Base-by-base conservation (phyloP, 75 land plant genomes). In the Chamaecyparis obtusa region DNA sequence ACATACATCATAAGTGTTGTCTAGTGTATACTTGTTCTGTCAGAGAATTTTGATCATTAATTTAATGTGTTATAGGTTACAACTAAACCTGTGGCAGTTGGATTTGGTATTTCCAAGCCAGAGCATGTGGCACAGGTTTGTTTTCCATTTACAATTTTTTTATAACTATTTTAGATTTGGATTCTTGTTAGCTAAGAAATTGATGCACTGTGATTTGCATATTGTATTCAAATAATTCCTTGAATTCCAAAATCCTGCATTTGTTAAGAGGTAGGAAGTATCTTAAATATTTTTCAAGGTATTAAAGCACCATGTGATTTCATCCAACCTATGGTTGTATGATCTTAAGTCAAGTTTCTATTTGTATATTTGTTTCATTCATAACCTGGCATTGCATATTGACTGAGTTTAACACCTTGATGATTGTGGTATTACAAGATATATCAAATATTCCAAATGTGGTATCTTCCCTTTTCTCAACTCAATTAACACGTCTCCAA, bases 91-190 rank as follows among this genome's bases (percentile, higher is more conserved):
- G 92, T 96, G 37, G 95, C 94, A 56, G 97, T 96, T 79, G 97
- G 96, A 36, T 96, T 96, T 89, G 97, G 97, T 71, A 92, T 96
- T 85, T 96, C 97, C 49, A 90, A 86, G 75, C 96, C 96, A 24
- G 96, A 96, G 88, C 97, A 96, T 87, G 96, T 92, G 27, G 86
- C 87, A 51, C 96, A 90, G 94, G 97, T 96, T 55, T 60, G 83
- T 75, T 88, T 55, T 67, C 21, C 37, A 39, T 19, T 41, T 54
- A 13, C 36, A 14, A 46, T 46, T 81, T n/a, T n/a, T 44, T 78
- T 46, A 43, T 14, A 51, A 46, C 32, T 44, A 3, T 9, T 81
- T 13, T 44, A 43, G 44, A n/a, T 46, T 78, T 27, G 11, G 49
- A 24, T 44, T 43, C n/a, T 81, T 81, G 33, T 24, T 43, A 27